Evolutionary conservation across 805 yeast species (phyloP), one percentile per base, ranked within the genome.

Genomic region (Candida sithepensis): DNA sequence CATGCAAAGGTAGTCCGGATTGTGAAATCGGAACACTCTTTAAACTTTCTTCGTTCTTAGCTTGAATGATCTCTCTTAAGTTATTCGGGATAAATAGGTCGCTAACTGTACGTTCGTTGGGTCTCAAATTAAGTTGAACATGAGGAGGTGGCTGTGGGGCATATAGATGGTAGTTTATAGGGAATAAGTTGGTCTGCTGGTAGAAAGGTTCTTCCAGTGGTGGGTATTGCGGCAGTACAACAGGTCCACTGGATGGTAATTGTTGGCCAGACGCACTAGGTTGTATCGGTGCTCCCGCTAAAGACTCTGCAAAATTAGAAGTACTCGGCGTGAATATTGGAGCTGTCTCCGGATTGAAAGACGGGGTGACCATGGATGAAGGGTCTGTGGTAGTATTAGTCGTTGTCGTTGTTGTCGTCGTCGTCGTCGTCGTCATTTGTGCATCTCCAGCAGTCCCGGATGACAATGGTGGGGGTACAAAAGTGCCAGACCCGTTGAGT

Each of bases 101-200:
- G 46, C 79, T 78, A 2, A 84, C 78, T 28, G 80, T 81, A 39
- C 89, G 77, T 66, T 90, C 91, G 61, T 90, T 82, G 1, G 88
- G 80, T 42, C 77, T 75, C 51, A 86, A 69, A 13, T 83, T 81
- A 9, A 78, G 65, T 37, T 75, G 73, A 42, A 83, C 64, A 59
- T 84, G 82, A 8, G 90, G 91, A 2, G 91, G 88, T 9, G 97
- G 92, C 26, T 81, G 77, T 2, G 97, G 97, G 0, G 97, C 94
- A 67, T 92, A 91, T 36, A 89, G 68, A 66, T 91, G 96, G 63
- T 88, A 87, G 59, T 89, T 89, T 39, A 88, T 68, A 0, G 86
- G 85, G 53, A 69, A 81, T 34, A 63, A 43, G 30, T 69, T 54
- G 0, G 71, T 63, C 23, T 65, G 67, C 39, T 66, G 69, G 50